phyloP scores from a whole-genome alignment of 306 rosid species.

The Prunus campanulata region DNA sequence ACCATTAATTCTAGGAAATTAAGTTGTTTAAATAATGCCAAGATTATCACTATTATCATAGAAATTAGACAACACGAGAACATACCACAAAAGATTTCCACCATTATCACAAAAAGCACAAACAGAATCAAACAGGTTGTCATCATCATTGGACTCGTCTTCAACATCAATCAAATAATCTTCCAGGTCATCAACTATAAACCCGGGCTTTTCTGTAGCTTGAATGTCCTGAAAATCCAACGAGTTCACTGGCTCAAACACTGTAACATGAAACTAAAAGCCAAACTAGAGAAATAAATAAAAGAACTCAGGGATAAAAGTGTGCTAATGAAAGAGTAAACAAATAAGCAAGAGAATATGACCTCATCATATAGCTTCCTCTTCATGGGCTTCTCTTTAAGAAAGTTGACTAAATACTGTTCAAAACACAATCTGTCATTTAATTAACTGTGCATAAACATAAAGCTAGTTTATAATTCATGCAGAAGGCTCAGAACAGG shows the following conservation, averaged over 20 bases:
- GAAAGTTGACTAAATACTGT: slow-evolving; percentile 64
- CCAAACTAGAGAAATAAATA: background rate
- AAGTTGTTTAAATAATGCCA: background rate
- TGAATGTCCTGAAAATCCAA: slow-evolving; percentile 53
- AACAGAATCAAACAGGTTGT: slow-evolving; percentile 69
- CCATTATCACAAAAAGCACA: slow-evolving; percentile 94
- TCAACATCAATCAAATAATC: slow-evolving; percentile 45
- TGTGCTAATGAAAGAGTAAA: slow-evolving; percentile 3
- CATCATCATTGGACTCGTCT: slow-evolving; percentile 58
- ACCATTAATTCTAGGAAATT: background rate
- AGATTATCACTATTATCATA: background rate
- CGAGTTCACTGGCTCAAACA: slow-evolving; percentile 4
- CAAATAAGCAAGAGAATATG: slow-evolving; percentile 19
- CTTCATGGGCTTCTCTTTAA: slow-evolving; percentile 45
- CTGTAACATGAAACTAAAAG: slow-evolving; percentile 15
- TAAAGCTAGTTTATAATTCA: background rate
- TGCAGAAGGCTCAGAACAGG: background rate
- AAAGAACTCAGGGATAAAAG: background rate
- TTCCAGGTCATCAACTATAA: slow-evolving; percentile 65
- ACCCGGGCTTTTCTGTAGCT: slow-evolving; percentile 50
- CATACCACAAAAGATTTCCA: slow-evolving; percentile 69
- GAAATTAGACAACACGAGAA: slow-evolving; percentile 5
- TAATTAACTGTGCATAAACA: background rate
- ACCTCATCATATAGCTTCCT: slow-evolving; percentile 62
- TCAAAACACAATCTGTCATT: slow-evolving; percentile 29